Base-by-base conservation (phyloP, 805 yeast genomes). In the Nakazawaea ambrosiae region DNA sequence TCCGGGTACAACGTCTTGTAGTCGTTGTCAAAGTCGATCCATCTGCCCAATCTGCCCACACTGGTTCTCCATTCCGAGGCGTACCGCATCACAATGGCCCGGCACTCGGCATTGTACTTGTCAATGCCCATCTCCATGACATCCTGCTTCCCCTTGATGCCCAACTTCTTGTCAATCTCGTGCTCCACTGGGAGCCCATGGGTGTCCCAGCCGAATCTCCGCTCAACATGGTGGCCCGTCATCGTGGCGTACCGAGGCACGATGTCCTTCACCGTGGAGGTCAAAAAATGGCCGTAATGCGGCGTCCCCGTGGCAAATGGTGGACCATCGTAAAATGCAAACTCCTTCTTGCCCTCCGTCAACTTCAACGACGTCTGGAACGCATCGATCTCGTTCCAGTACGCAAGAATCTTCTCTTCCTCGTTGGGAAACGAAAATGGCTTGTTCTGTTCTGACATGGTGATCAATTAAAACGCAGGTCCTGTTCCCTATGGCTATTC, bases 261-360 rank as follows among this genome's bases (percentile, higher is more conserved):
- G 48, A 92, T 86, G 66, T 92, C 99, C 63, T 90, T 92, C 54
- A 89, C 86, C 41, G 99, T 92, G 27, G 97, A 92, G 2, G 97
- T 94, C 61, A 92, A 68, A 55, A 92, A 82, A 57, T 92, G 99
- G 46, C 99, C 99, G 60, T 92, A 94, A 61, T 92, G 99, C 31
- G 99, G 99, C 26, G 97, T 86, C 55, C 98, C 98, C 2, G 98
- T 92, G 41, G 99, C 99, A 63, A 92, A 92, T 50, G 99, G 99
- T 7, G 99, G 99, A 20, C 99, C 99, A 65, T 92, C 99, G 55
- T 84, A 92, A 61, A 92, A 92, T 27, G 96, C 77, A 60, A 89
- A 92, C 42, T 80, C 82, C 25, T 95, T 92, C 48, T 78, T 75
- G 39, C 76, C 97, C 57, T 90, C 73, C 31, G 94, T 84, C 49